Conservation (phyloP, 345 rosid species). For the Heritiera fomes region DNA sequence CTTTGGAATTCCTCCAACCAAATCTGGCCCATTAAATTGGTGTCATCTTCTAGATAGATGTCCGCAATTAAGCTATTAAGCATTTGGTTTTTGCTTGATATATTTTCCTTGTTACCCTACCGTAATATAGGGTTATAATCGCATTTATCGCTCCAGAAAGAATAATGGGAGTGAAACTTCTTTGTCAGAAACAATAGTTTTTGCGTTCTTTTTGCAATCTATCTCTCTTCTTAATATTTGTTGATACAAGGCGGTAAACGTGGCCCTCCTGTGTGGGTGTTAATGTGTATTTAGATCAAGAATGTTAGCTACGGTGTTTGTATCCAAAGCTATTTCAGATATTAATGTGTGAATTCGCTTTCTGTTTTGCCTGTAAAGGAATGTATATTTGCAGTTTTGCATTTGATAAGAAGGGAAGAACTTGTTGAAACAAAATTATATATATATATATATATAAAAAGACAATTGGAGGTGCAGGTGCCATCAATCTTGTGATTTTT, state of each 20-base stretch:
- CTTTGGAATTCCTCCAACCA: slow-evolving; percentile 10
- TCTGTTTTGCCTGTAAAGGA: not conserved
- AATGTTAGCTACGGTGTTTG: not conserved
- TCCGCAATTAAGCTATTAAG: slow-evolving; percentile 14
- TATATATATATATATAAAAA: too few relatives aligned
- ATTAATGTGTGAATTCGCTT: not conserved
- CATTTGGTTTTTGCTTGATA: slow-evolving; percentile 1
- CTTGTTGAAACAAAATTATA: too few relatives aligned
- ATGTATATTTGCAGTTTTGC: not conserved
- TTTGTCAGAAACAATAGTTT: slow-evolving; percentile 18
- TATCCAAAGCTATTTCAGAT: not conserved
- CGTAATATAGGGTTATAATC: slow-evolving; percentile 31
- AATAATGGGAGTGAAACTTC: slow-evolving; percentile 30
- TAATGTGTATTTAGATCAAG: not conserved
- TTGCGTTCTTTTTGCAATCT: not conserved
- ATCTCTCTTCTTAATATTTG: not conserved
- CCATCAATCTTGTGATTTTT: too few relatives aligned
- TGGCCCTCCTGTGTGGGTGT: not conserved
- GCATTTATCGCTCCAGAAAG: slow-evolving; percentile 35
- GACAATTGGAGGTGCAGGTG: too few relatives aligned
- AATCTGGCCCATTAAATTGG: slow-evolving; percentile 4
- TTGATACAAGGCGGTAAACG: not conserved
- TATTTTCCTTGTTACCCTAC: slow-evolving; percentile 5
- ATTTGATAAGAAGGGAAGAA: not conserved
- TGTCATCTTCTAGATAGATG: not conserved